These are phyloP conservation scores for Amphirosellinia nigrospora DNA, from an alignment of 495 filamentous ascomycete species.

Conservation along the genomic window DNA sequence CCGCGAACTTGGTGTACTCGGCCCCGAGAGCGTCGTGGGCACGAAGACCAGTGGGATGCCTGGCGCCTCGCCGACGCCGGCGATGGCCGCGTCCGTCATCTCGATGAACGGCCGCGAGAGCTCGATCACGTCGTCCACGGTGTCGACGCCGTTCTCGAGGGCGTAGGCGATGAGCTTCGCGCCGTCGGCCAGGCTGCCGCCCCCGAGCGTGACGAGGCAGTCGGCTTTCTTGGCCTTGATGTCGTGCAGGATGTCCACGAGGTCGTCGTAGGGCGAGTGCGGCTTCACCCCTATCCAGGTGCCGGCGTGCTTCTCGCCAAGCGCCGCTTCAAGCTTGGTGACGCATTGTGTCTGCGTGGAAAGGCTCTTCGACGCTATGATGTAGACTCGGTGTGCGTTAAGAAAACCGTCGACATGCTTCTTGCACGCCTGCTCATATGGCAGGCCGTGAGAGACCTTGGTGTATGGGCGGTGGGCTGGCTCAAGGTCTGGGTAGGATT, in stretches of 20 bases:
- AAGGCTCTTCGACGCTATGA: slow-evolving; percentile 66
- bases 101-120: slow-evolving; percentile 44
- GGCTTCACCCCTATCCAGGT: slow-evolving; percentile 62
- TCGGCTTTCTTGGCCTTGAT: slow-evolving; percentile 56
- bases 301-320: slow-evolving; percentile 59
- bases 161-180: slow-evolving; percentile 63
- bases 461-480: background rate
- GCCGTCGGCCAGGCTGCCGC: slow-evolving; percentile 65
- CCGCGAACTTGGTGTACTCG: slow-evolving; percentile 53
- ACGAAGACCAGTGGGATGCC: slow-evolving; percentile 64
- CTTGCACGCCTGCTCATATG: slow-evolving; percentile 56
- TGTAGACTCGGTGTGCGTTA: slow-evolving; percentile 59
- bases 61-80: slow-evolving; percentile 35
- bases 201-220: slow-evolving; percentile 65
- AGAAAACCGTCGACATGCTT: slow-evolving; percentile 60
- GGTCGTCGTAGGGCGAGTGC: slow-evolving; percentile 66
- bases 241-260: slow-evolving; percentile 61
- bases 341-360: slow-evolving; percentile 57
- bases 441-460: slow-evolving; percentile 56
- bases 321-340: slow-evolving; percentile 47
- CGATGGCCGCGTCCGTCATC: background rate
- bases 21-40: slow-evolving; percentile 65
- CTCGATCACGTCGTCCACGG: slow-evolving; percentile 49
- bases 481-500: slow-evolving; percentile 3
- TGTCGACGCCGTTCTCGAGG: slow-evolving; percentile 53